Conservation (phyloP, 139 green algal species). For the Penium margaritaceum region DNA sequence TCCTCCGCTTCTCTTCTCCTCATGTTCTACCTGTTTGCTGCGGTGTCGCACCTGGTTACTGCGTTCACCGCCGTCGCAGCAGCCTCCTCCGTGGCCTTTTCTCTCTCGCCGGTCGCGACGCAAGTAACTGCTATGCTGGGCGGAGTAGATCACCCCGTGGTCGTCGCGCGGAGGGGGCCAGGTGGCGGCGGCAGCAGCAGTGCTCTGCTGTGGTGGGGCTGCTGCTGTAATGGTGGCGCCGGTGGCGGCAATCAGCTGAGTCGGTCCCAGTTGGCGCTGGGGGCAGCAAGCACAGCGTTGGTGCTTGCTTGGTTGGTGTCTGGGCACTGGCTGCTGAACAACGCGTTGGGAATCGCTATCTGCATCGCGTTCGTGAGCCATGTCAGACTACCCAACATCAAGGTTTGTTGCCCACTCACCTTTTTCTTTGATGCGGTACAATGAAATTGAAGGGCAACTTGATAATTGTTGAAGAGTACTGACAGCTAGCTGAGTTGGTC, state of each 20-base stretch:
- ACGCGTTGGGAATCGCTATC: conserved; percentile 35
- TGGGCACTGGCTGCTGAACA: conserved; percentile 47
- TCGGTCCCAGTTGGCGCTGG: conserved; percentile 21
- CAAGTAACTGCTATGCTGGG: no score
- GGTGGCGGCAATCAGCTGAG: no score
- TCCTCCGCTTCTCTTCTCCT: conserved; percentile 35
- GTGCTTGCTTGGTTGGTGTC: conserved; percentile 31
- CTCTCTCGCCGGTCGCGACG: conserved; percentile 7
- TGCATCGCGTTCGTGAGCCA: conserved; percentile 45
- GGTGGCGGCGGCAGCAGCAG: no score
- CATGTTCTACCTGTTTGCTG: conserved; percentile 48
- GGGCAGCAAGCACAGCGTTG: neutral
- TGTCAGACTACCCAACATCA: conserved; percentile 42
- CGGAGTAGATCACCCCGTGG: no score
- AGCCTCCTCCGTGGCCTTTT: conserved; percentile 36
- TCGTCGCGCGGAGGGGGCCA: no score
- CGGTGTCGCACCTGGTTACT: conserved; percentile 36
- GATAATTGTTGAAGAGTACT: neutral
- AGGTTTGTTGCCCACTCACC: no score
- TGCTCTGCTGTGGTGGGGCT: no score
- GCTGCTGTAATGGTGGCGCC: no score
- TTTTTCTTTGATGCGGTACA: no score
- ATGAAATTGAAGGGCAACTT: neutral
- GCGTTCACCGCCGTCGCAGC: conserved; percentile 28
- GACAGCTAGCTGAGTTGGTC: no score